phyloP scores from a whole-genome alignment of 2,329 filamentous ascomycete species.

The Aspergillus intermedius region DNA sequence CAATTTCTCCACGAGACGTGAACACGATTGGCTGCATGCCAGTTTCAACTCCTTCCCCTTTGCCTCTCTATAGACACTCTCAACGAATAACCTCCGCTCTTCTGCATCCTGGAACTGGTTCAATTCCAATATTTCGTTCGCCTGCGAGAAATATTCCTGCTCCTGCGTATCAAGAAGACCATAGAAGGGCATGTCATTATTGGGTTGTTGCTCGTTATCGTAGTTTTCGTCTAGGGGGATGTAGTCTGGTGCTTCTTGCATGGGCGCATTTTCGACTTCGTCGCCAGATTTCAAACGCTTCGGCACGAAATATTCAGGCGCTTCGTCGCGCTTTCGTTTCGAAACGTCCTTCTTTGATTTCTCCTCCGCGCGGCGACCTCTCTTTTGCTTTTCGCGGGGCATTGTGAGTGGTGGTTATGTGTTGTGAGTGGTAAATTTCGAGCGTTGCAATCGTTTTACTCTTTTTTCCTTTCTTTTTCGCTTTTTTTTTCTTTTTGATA shows the following conservation, averaged over 20 bases:
- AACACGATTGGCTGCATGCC: conserved; percentile 91
- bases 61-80: conserved; percentile 80
- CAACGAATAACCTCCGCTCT: conserved; percentile 64
- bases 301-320: conserved; percentile 22
- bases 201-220: conserved; percentile 16
- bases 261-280: conserved; percentile 14
- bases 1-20: conserved; percentile 82
- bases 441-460: conserved; percentile 14
- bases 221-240: conserved; percentile 30
- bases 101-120: conserved; percentile 78
- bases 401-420: conserved; percentile 21
- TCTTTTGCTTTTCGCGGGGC: conserved; percentile 44
- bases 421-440: conserved; percentile 3
- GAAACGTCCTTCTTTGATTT: conserved; percentile 33
- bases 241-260: conserved; percentile 25
- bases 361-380: conserved; percentile 39
- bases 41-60: conserved; percentile 92
- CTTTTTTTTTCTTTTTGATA: conserved; percentile 23
- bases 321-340: conserved; percentile 33
- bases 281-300: conserved; percentile 34
- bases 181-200: conserved; percentile 68
- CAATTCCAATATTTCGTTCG: conserved; percentile 81
- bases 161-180: conserved; percentile 88
- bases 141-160: conserved; percentile 88
- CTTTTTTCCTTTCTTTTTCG: conserved; percentile 23